phyloP scores from a whole-genome alignment of 768 basidiomycete species.

The Termitomyces sp. region DNA sequence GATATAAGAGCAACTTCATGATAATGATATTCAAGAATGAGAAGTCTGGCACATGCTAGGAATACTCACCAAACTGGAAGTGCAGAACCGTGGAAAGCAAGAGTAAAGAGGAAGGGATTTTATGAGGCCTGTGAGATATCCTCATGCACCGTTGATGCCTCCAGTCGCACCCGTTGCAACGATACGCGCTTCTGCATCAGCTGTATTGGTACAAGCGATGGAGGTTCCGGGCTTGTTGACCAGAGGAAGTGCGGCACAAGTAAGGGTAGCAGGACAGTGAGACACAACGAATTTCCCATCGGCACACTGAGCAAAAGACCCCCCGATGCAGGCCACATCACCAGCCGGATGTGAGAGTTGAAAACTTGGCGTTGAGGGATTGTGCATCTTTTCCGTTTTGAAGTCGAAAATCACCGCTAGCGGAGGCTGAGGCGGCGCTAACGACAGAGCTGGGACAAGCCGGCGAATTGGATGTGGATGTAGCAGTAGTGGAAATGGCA shows the following conservation, averaged over 20 bases:
- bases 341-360: slow-evolving; percentile 34
- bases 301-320: slow-evolving; percentile 47
- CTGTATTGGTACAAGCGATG: slow-evolving; percentile 42
- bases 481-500: slow-evolving; percentile 8
- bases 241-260: slow-evolving; percentile 48
- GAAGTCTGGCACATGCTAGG: no score
- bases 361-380: slow-evolving; percentile 47
- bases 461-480: slow-evolving; percentile 1
- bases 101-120: slow-evolving; percentile 2
- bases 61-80: neutral
- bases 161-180: slow-evolving; percentile 35
- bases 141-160: slow-evolving; percentile 31
- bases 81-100: slow-evolving; percentile 2
- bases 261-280: slow-evolving; percentile 29
- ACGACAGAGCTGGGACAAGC: neutral
- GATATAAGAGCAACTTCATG: no score
- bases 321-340: slow-evolving; percentile 40
- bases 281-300: slow-evolving; percentile 38
- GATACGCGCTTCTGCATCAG: slow-evolving; percentile 41
- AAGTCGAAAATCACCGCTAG: slow-evolving; percentile 26
- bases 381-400: slow-evolving; percentile 49
- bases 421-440: neutral
- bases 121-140: neutral
- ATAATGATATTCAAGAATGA: no score
- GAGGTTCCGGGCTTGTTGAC: slow-evolving; percentile 49